Evolutionary conservation across 1,284 basidiomycete species (phyloP).

Genomic region (Lentinus polychrous): DNA sequence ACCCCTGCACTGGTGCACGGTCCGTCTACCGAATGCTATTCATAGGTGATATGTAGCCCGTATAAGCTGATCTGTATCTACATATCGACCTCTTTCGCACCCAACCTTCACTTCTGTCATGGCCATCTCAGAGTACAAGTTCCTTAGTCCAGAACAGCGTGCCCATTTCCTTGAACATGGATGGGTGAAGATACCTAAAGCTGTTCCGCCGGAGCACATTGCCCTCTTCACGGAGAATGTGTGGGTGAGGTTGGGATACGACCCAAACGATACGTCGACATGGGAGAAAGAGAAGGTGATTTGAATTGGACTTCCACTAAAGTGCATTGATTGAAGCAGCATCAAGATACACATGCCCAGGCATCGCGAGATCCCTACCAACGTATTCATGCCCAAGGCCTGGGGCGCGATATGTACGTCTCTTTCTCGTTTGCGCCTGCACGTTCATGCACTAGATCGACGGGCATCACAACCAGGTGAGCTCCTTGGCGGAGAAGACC

Average conservation of each 20-base stretch:
- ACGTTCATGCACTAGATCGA: not conserved
- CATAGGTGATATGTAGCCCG: not conserved
- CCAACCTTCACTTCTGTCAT: slow-evolving; percentile 11
- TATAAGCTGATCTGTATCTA: not conserved
- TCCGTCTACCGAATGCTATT: slow-evolving; percentile 1
- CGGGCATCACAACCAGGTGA: slow-evolving; percentile 17
- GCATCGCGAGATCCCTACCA: slow-evolving; percentile 26
- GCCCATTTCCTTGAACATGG: slow-evolving; percentile 30
- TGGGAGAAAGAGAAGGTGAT: slow-evolving; percentile 27
- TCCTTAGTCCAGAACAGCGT: slow-evolving; percentile 24
- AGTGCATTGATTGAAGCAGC: not conserved
- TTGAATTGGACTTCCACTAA: not conserved
- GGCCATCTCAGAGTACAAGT: slow-evolving; percentile 19
- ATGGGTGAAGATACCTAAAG: slow-evolving; percentile 27
- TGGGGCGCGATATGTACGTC: slow-evolving; percentile 30
- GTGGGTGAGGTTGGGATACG: slow-evolving; percentile 30
- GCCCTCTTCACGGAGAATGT: slow-evolving; percentile 25
- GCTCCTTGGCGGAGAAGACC: slow-evolving; percentile 28
- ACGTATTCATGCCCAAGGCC: slow-evolving; percentile 27
- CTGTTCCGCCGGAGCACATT: slow-evolving; percentile 25
- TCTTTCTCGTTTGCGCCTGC: not conserved
- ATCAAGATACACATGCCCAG: slow-evolving; percentile 28
- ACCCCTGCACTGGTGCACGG: slow-evolving; percentile 1
- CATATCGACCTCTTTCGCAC: not conserved
- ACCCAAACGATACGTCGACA: slow-evolving; percentile 26